A percentile compares a stretch with the other conserved stretches of the same genome.
Evolutionary conservation across 2,329 filamentous ascomycete genomes (phyloP).

Genomic region (Colletotrichum brevisporum): DNA sequence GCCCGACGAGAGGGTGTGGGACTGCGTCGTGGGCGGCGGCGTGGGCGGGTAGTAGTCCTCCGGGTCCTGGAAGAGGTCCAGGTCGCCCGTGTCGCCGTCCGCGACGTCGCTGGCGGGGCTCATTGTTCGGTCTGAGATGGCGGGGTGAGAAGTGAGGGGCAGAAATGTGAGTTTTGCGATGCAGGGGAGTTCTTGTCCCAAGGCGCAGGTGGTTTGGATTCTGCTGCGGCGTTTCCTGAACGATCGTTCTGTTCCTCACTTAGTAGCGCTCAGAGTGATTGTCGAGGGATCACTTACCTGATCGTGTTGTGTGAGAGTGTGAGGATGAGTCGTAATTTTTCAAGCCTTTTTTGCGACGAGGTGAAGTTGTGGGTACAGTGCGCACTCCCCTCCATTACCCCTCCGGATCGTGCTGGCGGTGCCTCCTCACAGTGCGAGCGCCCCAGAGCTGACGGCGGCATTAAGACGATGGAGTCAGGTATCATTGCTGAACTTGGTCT

Average conservation of each 20-base stretch:
- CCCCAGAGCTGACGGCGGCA: not conserved
- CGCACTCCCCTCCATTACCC: constrained; percentile 1
- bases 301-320: not conserved
- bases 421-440: not conserved
- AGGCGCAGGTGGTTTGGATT: not conserved
- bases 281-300: not conserved
- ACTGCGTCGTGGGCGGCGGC: constrained; percentile 80
- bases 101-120: constrained; percentile 36
- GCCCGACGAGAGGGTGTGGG: constrained; percentile 78
- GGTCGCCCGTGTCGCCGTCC: constrained; percentile 58
- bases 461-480: too few relatives aligned
- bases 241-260: not conserved
- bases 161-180: not conserved
- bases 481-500: not conserved
- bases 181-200: not conserved
- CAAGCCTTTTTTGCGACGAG: constrained; percentile 13
- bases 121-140: constrained; percentile 10
- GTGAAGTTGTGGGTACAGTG: constrained; percentile 39
- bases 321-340: constrained; percentile 30
- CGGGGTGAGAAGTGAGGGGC: too few relatives aligned
- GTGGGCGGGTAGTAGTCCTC: constrained; percentile 84
- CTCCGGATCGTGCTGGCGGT: not conserved
- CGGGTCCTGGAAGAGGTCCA: constrained; percentile 85
- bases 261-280: not conserved
- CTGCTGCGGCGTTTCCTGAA: not conserved